Evolutionary conservation across 768 basidiomycete species (phyloP).

Genomic region (Rhodotorula paludigena): DNA sequence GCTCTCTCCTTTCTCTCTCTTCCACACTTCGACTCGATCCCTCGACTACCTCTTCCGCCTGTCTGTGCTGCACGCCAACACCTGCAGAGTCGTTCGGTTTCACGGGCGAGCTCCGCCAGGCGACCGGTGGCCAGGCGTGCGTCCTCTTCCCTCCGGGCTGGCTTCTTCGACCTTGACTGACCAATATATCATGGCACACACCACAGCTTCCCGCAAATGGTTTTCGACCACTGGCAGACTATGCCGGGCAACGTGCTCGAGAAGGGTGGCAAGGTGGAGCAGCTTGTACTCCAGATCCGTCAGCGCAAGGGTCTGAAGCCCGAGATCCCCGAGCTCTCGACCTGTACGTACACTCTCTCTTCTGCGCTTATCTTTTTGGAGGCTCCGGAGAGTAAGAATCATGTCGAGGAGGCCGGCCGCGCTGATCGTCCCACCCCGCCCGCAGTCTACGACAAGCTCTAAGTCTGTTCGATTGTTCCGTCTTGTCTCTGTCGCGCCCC

Average conservation of each 20-base stretch:
- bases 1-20: not conserved
- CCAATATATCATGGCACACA: not conserved
- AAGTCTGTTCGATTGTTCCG: not conserved
- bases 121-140: constrained; percentile 88
- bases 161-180: not conserved
- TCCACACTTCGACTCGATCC: not conserved
- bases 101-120: constrained; percentile 88
- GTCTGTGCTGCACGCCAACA: constrained; percentile 46
- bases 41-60: constrained; percentile 10
- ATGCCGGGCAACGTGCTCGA: not conserved
- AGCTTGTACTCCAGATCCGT: constrained; percentile 74
- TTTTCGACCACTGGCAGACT: constrained; percentile 82
- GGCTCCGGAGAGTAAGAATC: no score
- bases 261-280: not conserved
- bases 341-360: constrained; percentile 73
- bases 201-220: constrained; percentile 6
- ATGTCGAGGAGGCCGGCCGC: not conserved
- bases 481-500: not conserved
- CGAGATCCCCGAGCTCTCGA: constrained; percentile 65
- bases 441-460: constrained; percentile 12
- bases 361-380: no score
- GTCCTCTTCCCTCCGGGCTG: not conserved
- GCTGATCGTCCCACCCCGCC: not conserved
- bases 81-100: constrained; percentile 74
- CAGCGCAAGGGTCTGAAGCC: constrained; percentile 95